Base-by-base conservation (phyloP, 352 stramenopile species). In the Phytophthora tentaculata region DNA sequence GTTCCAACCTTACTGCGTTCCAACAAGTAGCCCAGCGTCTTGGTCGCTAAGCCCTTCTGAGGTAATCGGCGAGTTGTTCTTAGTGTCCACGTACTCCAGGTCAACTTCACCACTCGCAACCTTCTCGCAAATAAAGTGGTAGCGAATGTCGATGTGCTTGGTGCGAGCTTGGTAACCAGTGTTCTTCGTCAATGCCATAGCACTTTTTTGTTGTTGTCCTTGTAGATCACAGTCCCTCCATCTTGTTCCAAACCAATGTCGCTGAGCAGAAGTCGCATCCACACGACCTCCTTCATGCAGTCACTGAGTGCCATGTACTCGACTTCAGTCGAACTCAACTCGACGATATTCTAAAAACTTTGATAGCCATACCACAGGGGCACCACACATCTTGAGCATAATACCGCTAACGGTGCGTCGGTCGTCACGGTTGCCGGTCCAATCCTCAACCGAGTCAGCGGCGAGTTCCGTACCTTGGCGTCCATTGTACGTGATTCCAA, bases 281-380 rank as follows among this genome's bases (percentile, higher is more conserved):
- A 67, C 22, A 71, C 23, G 17, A 48, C 29, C 17, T 69, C 67
- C 52, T 79, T 60, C 5, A 67, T 45, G 43, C 61, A 75, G 10
- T 62, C 37, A 35, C 41, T 58, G 26, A 73, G 51, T 23, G 61
- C 61, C 67, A 76, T 66, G 61, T 75, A 79, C 45, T 79, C 67
- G 17, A 61, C 71, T 39, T 79, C 61, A 17, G 61, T 61, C 14
- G 56, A 65, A 35, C 67, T 64, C 0, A 75, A 41, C 17, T 55
- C 61, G 17, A 79, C 61, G 9, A 55, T 69, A 22, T 67, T 65
- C 56, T 79, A 56, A 32, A 20, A 66, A 72, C 2, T 50, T 58
- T 13, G 69, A 65, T 3, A 47, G 24, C 54, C 44, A 74, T 2
- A 68, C 43, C 24, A 72, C 54, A 5, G 53, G 61, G 20, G 28